Conservation (phyloP, 2,329 filamentous ascomycete genomes). For the Acarospora socialis region DNA sequence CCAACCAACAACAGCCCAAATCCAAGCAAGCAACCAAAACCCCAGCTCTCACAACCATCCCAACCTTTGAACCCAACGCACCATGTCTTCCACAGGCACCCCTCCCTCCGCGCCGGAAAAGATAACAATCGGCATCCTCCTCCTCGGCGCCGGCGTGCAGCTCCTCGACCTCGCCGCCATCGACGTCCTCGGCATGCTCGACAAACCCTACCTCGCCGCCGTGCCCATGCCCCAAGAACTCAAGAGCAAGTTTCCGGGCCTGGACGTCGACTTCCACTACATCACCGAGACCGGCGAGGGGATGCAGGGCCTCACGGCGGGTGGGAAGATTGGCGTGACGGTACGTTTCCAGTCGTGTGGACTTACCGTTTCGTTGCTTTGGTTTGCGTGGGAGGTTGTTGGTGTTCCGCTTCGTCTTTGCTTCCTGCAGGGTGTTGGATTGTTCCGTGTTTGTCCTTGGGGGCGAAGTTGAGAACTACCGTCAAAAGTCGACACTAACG, state of each 20-base stretch:
- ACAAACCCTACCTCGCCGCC: slow-evolving; percentile 5
- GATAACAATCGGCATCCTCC: slow-evolving; percentile 2
- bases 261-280: slow-evolving; percentile 22
- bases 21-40: too few relatives aligned
- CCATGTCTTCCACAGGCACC: too few relatives aligned
- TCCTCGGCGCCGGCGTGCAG: slow-evolving; percentile 6
- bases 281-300: slow-evolving; percentile 16
- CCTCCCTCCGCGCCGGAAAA: too few relatives aligned
- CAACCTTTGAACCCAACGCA: too few relatives aligned
- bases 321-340: slow-evolving; percentile 8
- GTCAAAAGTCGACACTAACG: too few relatives aligned
- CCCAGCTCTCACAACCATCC: too few relatives aligned
- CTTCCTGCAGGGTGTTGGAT: too few relatives aligned
- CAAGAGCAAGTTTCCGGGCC: slow-evolving; percentile 9
- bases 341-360: not conserved
- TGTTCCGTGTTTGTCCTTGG: too few relatives aligned
- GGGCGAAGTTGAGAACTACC: too few relatives aligned
- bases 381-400: slow-evolving; percentile 1
- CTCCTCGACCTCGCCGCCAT: slow-evolving; percentile 21
- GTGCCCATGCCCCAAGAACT: slow-evolving; percentile 8
- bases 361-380: not conserved
- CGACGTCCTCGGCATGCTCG: slow-evolving; percentile 17
- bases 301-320: slow-evolving; percentile 4
- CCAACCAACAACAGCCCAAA: too few relatives aligned
- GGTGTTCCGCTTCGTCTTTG: not conserved